phyloP scores from a whole-genome alignment of 768 basidiomycete species.

The Tricholoma hemisulphureum region DNA sequence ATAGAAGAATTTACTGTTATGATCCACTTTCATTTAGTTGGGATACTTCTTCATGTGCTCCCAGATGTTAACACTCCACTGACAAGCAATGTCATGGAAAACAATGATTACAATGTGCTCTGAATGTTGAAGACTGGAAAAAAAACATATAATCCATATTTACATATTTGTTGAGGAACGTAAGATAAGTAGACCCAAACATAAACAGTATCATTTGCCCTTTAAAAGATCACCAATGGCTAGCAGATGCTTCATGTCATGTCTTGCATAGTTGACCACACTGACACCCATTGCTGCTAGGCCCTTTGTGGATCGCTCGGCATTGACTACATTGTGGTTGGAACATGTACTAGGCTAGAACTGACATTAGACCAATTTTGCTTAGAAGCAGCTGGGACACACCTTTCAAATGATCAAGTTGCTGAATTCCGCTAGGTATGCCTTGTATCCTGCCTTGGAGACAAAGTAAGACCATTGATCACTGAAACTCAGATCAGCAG shows the following conservation, averaged over 20 bases:
- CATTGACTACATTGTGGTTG: constrained; percentile 17
- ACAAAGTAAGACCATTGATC: constrained; percentile 13
- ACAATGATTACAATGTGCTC: too few relatives aligned
- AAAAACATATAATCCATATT: background rate
- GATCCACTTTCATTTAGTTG: too few relatives aligned
- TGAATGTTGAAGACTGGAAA: too few relatives aligned
- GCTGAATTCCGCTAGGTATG: constrained; percentile 4
- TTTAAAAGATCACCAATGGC: constrained; percentile 30
- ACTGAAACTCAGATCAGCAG: background rate
- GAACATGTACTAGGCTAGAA: constrained; percentile 21
- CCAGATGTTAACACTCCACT: too few relatives aligned
- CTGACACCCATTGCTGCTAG: constrained; percentile 22
- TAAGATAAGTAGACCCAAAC: background rate
- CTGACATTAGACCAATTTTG: background rate
- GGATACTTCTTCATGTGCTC: too few relatives aligned
- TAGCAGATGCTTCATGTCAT: constrained; percentile 20
- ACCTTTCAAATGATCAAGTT: constrained; percentile 5
- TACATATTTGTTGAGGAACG: too few relatives aligned
- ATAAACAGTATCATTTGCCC: constrained; percentile 11
- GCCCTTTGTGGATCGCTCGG: constrained; percentile 19
- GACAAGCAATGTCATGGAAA: too few relatives aligned
- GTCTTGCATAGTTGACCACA: constrained; percentile 20
- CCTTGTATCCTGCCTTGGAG: constrained; percentile 8
- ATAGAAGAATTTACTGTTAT: too few relatives aligned
- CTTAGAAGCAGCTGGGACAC: background rate